Percentiles rank a stretch among this genome's conserved stretches.
Evolutionary conservation across 2,329 filamentous ascomycete species (phyloP).

Genomic region (Didymella segeticola): DNA sequence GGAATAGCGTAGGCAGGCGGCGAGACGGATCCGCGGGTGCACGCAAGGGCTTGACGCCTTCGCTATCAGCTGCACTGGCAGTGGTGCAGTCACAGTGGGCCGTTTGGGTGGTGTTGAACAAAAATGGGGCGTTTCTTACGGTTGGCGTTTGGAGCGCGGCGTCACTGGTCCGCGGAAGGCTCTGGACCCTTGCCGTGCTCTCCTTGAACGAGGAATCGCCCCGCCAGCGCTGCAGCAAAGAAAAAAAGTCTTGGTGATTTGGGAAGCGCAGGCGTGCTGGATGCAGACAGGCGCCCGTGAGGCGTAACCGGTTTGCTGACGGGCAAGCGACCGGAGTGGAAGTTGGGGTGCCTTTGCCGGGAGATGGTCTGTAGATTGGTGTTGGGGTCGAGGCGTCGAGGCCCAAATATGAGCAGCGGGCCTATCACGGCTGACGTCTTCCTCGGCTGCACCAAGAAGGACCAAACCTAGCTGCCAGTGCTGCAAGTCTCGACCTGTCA

Average conservation of each 20-base stretch:
- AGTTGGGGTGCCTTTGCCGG: constrained; percentile 8
- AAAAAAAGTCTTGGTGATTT: neutral
- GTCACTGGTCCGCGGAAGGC: neutral
- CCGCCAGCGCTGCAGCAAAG: neutral
- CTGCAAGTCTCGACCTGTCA: constrained; percentile 17
- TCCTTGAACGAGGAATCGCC: neutral
- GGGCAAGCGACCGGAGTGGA: constrained; percentile 1
- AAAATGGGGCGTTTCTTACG: constrained; percentile 18
- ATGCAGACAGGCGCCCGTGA: constrained; percentile 8
- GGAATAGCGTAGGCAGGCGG: constrained; percentile 28
- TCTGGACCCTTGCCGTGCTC: constrained; percentile 6
- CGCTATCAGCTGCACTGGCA: constrained; percentile 8
- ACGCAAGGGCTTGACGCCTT: constrained; percentile 14
- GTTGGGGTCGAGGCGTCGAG: constrained; percentile 9
- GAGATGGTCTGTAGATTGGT: neutral
- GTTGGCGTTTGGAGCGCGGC: constrained; percentile 5
- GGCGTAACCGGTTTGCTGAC: neutral
- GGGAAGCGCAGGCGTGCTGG: neutral
- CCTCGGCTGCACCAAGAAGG: constrained; percentile 6
- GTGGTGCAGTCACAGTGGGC: constrained; percentile 18
- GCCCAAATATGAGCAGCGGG: constrained; percentile 20
- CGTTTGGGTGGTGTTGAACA: constrained; percentile 26
- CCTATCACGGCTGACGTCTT: constrained; percentile 10
- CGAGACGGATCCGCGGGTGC: constrained; percentile 17
- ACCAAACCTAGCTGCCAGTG: constrained; percentile 4